Evolutionary conservation across 805 yeast genomes (phyloP).

Genomic region (Suhomyces emberorum): DNA sequence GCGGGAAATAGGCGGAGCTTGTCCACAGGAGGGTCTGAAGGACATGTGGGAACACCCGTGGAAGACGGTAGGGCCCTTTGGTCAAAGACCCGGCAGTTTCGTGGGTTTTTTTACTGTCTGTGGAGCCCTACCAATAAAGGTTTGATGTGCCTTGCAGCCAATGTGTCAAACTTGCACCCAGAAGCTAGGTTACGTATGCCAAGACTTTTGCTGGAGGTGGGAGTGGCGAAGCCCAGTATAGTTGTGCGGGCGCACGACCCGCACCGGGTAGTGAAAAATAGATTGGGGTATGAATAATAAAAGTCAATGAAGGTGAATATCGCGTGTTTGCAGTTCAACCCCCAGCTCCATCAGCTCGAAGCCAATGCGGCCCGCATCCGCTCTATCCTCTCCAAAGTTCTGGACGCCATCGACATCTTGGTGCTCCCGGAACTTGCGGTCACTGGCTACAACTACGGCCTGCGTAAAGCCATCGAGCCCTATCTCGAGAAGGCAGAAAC

Average conservation of each 20-base stretch:
- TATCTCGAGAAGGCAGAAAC: constrained; percentile 45
- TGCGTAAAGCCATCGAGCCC: constrained; percentile 49
- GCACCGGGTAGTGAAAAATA: background rate
- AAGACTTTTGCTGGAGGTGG: constrained; percentile 3
- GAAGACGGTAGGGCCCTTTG: no score
- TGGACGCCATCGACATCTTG: constrained; percentile 52
- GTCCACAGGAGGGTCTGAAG: no score
- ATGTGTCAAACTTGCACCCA: background rate
- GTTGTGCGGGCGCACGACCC: background rate
- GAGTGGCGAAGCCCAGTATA: background rate
- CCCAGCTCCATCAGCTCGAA: constrained; percentile 56
- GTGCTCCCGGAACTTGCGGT: constrained; percentile 82
- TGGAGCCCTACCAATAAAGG: background rate
- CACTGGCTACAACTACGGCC: constrained; percentile 74
- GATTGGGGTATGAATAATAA: background rate
- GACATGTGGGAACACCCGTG: no score
- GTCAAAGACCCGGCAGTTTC: no score
- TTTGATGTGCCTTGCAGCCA: background rate
- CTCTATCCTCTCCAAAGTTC: constrained; percentile 21
- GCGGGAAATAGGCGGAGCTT: no score
- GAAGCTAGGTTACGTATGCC: constrained; percentile 2
- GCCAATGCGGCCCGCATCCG: constrained; percentile 52
- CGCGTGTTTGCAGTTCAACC: constrained; percentile 68
- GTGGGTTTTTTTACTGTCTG: background rate
- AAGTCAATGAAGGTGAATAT: constrained; percentile 31